Evolutionary conservation across 306 rosid species (phyloP), one percentile per base, ranked within the genome.

Genomic region (Begonia peltatifolia): DNA sequence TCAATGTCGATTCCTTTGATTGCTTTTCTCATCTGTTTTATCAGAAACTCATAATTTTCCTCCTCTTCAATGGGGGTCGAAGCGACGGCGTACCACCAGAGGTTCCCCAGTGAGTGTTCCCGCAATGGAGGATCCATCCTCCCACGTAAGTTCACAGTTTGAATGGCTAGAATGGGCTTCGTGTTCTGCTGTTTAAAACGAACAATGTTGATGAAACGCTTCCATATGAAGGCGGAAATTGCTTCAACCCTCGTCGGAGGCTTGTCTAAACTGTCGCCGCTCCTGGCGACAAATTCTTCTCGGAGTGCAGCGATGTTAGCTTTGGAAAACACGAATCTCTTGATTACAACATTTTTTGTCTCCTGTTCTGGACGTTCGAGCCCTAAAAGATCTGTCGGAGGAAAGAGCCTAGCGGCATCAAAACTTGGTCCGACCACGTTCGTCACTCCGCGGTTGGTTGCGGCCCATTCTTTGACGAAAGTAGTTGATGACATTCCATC

Each of bases 221-320:
- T 44, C 66, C 71, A 72, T 47, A 76, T 55, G 59, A 76, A 72
- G 16, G 73, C 46, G 0, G 82, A 76, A 11, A 76, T 41, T 10
- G 78, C 82, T 49, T 65, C 82, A 16, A 72, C 72, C 2, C 82
- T 67, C 0, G 78, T 68, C 3, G 72, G 67, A 0, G 73, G 60
- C 30, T 44, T 11, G 57, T 23, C 14, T 25, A 42, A 14, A 3
- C 6, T 61, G 4, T 42, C 1, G 13, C 51, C 58, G 53, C 57
- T 54, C 0, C 61, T 9, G 9, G 20, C 25, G 4, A 68, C 72
- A 0, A 71, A 57, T 47, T 57, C 57, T 3, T 18, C 44, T 38
- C 57, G 57, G 4, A 57, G 23, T 11, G 57, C 57, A 2, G 25
- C 9, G 1, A 5, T 64, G 63, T 9, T 11, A 42, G 62, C 16